Percentiles rank a stretch among this genome's conserved stretches.
Evolutionary conservation across 768 basidiomycete species (phyloP).

Genomic region (Phylloporus sp.): DNA sequence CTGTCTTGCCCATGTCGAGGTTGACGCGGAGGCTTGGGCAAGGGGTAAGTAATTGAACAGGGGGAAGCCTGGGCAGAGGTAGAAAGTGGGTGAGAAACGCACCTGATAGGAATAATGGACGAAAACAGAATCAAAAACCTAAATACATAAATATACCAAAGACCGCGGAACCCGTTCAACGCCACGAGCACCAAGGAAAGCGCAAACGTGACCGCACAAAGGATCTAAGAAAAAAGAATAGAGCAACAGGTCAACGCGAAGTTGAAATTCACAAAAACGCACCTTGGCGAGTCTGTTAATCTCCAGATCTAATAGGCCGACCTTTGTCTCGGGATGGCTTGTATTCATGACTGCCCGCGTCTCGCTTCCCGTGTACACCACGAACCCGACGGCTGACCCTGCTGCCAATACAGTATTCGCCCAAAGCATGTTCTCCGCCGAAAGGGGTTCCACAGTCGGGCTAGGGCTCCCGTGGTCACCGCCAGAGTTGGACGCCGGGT

Average conservation of each 20-base stretch:
- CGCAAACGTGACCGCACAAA: slow-evolving; percentile 90
- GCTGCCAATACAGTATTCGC: slow-evolving; percentile 96
- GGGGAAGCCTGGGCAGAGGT: too few species aligned
- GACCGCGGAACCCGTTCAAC: slow-evolving; percentile 90
- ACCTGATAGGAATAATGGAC: slow-evolving; percentile 99
- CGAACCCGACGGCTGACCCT: slow-evolving; percentile 86
- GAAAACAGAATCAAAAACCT: slow-evolving; percentile 97
- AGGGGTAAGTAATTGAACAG: not conserved
- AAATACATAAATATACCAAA: slow-evolving; percentile 95
- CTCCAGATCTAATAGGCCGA: slow-evolving; percentile 87
- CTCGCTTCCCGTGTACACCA: slow-evolving; percentile 92
- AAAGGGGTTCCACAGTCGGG: slow-evolving; percentile 72
- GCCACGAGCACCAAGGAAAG: slow-evolving; percentile 90
- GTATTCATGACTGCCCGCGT: slow-evolving; percentile 99
- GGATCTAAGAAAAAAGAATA: slow-evolving; percentile 50
- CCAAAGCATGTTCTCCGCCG: slow-evolving; percentile 95
- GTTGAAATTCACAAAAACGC: slow-evolving; percentile 8
- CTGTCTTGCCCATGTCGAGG: slow-evolving; percentile 98
- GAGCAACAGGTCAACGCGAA: not conserved
- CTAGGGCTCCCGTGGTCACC: slow-evolving; percentile 34
- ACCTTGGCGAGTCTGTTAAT: slow-evolving; percentile 96
- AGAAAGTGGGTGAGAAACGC: slow-evolving; percentile 23
- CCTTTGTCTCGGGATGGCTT: slow-evolving; percentile 92
- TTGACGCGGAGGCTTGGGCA: slow-evolving; percentile 85
- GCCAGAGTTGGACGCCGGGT: slow-evolving; percentile 31